Conservation (phyloP, 208 protist genomes). For the Giardia muris region DNA sequence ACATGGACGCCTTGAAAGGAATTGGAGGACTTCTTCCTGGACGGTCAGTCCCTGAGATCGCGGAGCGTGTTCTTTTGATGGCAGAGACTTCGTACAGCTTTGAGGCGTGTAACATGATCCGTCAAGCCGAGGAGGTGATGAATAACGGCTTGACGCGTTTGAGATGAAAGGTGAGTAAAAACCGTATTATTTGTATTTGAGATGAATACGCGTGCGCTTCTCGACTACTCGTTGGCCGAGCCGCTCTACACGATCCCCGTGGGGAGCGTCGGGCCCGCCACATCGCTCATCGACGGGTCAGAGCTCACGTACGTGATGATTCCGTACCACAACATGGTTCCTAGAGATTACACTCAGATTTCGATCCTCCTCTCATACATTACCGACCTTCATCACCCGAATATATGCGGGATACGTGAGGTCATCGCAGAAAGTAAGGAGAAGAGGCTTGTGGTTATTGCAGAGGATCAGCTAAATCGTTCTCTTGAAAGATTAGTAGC, state of each 20-base stretch:
- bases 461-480: background rate
- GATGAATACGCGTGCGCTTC: too few relatives aligned
- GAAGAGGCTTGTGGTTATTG: background rate
- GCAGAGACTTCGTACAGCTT: background rate
- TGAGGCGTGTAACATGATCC: background rate
- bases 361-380: background rate
- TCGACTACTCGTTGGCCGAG: background rate
- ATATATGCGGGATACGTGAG: background rate
- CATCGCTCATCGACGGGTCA: background rate
- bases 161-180: too few relatives aligned
- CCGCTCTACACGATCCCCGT: background rate
- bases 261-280: background rate
- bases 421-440: background rate
- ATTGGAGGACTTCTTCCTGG: constrained; percentile 10
- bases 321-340: background rate
- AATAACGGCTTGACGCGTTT: background rate
- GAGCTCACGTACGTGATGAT: background rate
- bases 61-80: constrained; percentile 11
- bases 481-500: background rate
- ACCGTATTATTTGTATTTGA: too few relatives aligned
- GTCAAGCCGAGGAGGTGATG: background rate
- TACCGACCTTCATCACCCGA: background rate
- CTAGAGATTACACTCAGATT: background rate
- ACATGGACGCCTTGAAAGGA: constrained; percentile 13
- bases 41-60: background rate